Percentiles rank a stretch among this genome's conserved stretches.
Conservation (phyloP, 2,329 filamentous ascomycete species). For the Lasiodiplodia hormozganensis region DNA sequence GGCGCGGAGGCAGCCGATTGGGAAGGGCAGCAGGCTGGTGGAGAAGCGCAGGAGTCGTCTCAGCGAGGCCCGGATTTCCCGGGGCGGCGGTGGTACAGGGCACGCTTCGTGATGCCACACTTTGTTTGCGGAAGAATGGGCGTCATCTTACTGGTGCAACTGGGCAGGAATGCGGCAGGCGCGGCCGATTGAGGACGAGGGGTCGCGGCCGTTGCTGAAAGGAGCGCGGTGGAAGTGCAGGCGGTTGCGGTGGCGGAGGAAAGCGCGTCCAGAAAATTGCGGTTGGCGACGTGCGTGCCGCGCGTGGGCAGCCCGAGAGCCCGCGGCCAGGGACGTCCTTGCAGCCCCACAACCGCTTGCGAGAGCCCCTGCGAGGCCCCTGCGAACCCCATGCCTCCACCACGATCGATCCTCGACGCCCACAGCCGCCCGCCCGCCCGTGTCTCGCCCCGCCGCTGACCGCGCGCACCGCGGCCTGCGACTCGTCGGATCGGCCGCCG, state of each 20-base stretch:
- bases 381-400: not conserved
- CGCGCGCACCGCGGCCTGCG: not conserved
- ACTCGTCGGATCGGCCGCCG: slow-evolving; percentile 15
- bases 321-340: not conserved
- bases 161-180: slow-evolving; percentile 24
- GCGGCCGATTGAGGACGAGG: slow-evolving; percentile 17
- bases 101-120: slow-evolving; percentile 29
- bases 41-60: slow-evolving; percentile 11
- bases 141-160: slow-evolving; percentile 24
- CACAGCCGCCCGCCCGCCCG: not conserved
- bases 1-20: slow-evolving; percentile 9
- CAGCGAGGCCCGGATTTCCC: slow-evolving; percentile 17
- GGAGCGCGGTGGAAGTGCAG: slow-evolving; percentile 18
- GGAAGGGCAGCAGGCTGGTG: not conserved
- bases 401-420: not conserved
- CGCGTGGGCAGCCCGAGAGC: slow-evolving; percentile 8
- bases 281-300: slow-evolving; percentile 16
- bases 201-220: slow-evolving; percentile 21
- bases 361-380: slow-evolving; percentile 3
- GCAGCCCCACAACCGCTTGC: slow-evolving; percentile 13
- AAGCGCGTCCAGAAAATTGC: slow-evolving; percentile 17
- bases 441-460: not conserved
- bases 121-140: slow-evolving; percentile 26
- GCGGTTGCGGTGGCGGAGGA: slow-evolving; percentile 22
- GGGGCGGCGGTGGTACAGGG: slow-evolving; percentile 21